Evolutionary conservation across 164 flowering plant species (phyloP).

Genomic region (Liriodendron chinense): DNA sequence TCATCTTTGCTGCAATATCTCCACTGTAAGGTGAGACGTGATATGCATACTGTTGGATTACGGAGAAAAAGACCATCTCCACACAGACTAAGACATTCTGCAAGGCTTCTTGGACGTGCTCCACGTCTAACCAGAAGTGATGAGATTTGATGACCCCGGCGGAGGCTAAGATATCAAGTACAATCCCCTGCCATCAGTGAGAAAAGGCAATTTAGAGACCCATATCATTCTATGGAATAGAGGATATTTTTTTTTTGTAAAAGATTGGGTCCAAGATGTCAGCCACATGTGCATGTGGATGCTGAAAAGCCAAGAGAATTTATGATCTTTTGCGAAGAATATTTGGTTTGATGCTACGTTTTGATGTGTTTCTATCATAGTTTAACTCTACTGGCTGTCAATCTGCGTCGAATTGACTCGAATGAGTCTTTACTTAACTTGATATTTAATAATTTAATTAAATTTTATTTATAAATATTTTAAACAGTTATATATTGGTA

Average conservation of each 20-base stretch:
- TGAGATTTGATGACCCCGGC: constrained; percentile 64
- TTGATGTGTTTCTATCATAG: background rate
- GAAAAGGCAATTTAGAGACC: background rate
- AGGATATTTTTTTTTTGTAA: background rate
- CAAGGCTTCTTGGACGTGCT: constrained; percentile 72
- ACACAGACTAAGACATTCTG: constrained; percentile 77
- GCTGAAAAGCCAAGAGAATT: background rate
- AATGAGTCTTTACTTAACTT: no score
- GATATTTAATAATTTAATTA: no score
- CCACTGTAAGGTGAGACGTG: constrained; percentile 85
- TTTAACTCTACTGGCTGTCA: no score
- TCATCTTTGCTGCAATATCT: constrained; percentile 48
- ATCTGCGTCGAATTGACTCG: no score
- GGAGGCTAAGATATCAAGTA: constrained; percentile 62
- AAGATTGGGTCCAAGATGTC: background rate
- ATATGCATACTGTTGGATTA: constrained; percentile 90
- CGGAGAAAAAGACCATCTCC: constrained; percentile 90
- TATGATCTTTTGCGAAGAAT: no score
- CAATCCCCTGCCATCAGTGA: constrained; percentile 56
- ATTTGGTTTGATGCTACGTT: background rate
- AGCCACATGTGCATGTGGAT: background rate
- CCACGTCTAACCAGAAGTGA: constrained; percentile 91
- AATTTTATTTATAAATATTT: no score
- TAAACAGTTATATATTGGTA: no score
- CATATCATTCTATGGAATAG: background rate